phyloP scores from a whole-genome alignment of 2,329 filamentous ascomycete genomes.

The Aspergillus proliferans region DNA sequence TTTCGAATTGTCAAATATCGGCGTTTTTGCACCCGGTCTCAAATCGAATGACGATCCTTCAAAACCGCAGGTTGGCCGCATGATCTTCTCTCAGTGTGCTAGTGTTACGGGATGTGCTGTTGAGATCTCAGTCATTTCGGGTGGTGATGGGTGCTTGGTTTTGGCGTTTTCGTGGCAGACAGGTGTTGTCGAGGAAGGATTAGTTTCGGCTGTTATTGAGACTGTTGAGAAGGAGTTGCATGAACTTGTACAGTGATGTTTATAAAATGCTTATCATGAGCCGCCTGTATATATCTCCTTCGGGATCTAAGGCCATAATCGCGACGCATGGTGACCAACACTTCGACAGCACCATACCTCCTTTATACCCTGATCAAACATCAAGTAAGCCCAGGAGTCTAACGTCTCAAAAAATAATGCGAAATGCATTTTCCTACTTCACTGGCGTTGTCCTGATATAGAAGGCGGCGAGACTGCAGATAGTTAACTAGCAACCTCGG shows the following conservation, averaged over 20 bases:
- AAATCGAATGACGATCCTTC: conserved; percentile 4
- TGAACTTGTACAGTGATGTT: background rate
- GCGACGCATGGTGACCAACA: too few relatives aligned
- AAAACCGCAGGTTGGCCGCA: conserved; percentile 29
- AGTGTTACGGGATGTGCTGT: conserved; percentile 34
- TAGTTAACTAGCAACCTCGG: conserved; percentile 5
- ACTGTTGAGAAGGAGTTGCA: conserved; percentile 12
- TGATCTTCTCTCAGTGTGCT: conserved; percentile 43
- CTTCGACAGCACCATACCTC: too few relatives aligned
- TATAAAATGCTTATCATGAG: background rate
- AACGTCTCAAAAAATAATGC: too few relatives aligned
- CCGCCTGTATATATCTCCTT: background rate
- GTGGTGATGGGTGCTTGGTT: conserved; percentile 39
- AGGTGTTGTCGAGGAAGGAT: conserved; percentile 25
- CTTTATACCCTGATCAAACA: too few relatives aligned
- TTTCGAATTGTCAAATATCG: conserved; percentile 45
- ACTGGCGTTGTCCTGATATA: too few relatives aligned
- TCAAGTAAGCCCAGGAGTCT: background rate
- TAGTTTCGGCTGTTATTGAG: conserved; percentile 16
- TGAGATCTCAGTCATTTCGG: conserved; percentile 36
- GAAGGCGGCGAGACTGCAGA: conserved; percentile 16
- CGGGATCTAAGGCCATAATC: background rate
- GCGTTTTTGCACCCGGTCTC: conserved; percentile 21
- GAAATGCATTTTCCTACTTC: too few relatives aligned
- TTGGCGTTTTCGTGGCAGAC: conserved; percentile 39